Conservation (phyloP, 192 early-diverging fungal genomes). For the Coemansia sp. region DNA sequence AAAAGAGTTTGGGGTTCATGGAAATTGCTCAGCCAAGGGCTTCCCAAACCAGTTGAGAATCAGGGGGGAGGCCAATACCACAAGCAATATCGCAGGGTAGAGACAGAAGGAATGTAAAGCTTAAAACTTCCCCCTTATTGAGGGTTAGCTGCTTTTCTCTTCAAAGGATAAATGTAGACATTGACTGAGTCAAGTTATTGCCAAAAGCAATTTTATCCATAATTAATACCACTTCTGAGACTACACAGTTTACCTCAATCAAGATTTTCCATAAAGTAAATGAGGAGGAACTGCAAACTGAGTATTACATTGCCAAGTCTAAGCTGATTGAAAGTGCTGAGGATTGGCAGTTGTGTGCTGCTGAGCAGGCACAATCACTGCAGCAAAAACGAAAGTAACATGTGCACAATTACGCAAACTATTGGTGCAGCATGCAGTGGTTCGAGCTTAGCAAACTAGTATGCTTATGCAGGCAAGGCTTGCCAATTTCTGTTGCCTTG, state of each 20-base stretch:
- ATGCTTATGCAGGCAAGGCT: neutral
- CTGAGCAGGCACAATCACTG: neutral
- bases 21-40: too few relatives aligned
- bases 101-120: too few relatives aligned
- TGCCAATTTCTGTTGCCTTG: neutral
- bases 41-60: too few relatives aligned
- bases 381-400: neutral
- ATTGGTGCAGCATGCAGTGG: neutral
- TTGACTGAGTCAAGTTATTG: neutral
- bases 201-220: neutral
- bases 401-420: neutral
- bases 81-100: too few relatives aligned
- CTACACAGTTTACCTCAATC: neutral
- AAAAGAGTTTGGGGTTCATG: too few relatives aligned
- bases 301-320: neutral
- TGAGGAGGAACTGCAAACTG: neutral
- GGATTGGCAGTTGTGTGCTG: neutral
- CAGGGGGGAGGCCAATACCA: too few relatives aligned
- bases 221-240: neutral
- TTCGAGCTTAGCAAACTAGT: neutral
- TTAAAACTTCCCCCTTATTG: too few relatives aligned
- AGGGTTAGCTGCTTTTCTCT: too few relatives aligned
- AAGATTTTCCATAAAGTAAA: neutral
- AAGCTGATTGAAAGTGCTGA: neutral
- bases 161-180: too few relatives aligned